Evolutionary conservation across 108 stramenopile species (phyloP), one percentile per base, ranked within the genome.

Genomic region (Skeletonema marinoi): DNA sequence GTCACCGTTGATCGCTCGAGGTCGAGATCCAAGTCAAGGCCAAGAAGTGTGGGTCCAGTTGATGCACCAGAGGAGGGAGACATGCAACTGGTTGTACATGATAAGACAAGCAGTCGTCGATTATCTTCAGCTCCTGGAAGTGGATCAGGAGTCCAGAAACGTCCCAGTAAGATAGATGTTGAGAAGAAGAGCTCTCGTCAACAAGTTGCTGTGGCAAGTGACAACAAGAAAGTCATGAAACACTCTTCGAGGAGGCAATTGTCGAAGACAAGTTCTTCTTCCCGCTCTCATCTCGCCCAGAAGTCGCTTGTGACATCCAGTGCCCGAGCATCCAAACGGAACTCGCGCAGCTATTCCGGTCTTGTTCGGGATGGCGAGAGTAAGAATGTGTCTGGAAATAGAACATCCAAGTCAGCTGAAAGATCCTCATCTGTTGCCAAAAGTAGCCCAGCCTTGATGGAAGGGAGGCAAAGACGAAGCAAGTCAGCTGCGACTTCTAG

Each of bases 131-230:
- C 54, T 56, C 54, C 5, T 56, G 25, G 54, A 9, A 56, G 17
- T 25, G 54, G 25, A 10, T 25, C 54, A 56, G 25, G 6, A 10
- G 25, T 56, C 54, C 29, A 25, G 7, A 56, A 25, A 62, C 70
- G 30, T n/a, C 60, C 51, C 48, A 72, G 42, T 42, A 73, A 76
- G 19, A 63, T 41, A 12, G 79, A 75, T 14, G 69, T 41, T 19
- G 79, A 75, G n/a, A 83, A 75, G 36, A 48, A 59, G 56, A 68
- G 29, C 42, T 19, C 44, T 58, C 44, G 13, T 17, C 46, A 50
- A 16, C 39, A 68, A 46, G 44, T 60, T 41, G 21, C 54, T 29
- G 25, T 1, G 10, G 0, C 9, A 25, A 25, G 9, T 56, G 25
- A 56, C 54, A 56, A 56, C 2, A 56, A 29, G 17, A 25, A 25